phyloP scores from a whole-genome alignment of 306 rosid genomes.

The Rosa lucieae region DNA sequence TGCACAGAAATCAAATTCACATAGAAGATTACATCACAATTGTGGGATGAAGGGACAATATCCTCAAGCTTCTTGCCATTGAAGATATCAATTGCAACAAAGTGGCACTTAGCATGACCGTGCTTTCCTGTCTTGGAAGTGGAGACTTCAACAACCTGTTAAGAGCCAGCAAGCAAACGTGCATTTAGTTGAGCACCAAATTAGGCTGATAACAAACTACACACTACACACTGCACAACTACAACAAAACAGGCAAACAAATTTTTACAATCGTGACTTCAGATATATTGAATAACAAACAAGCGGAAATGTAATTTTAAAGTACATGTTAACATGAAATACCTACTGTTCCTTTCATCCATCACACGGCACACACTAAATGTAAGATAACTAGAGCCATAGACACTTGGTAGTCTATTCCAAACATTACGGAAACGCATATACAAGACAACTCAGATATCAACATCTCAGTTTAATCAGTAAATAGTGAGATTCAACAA shows the following conservation, averaged over 20 bases:
- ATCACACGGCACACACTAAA: neutral
- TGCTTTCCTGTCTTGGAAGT: slow-evolving; percentile 77
- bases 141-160: slow-evolving; percentile 65
- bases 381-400: neutral
- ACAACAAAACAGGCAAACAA: neutral
- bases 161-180: neutral
- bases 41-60: slow-evolving; percentile 75
- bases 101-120: slow-evolving; percentile 79
- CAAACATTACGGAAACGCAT: neutral
- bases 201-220: neutral
- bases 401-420: neutral
- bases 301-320: neutral
- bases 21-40: slow-evolving; percentile 53
- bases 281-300: neutral
- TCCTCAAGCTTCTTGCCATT: slow-evolving; percentile 77
- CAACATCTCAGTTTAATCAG: neutral
- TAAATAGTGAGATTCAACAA: neutral
- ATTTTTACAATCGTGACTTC: too few relatives aligned
- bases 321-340: neutral
- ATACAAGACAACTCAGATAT: neutral
- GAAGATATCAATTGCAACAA: slow-evolving; percentile 68
- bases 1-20: neutral
- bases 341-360: neutral
- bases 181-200: neutral
- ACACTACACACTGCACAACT: neutral